Conservation (phyloP, 2,329 filamentous ascomycete species). For the Colletotrichum godetiae region DNA sequence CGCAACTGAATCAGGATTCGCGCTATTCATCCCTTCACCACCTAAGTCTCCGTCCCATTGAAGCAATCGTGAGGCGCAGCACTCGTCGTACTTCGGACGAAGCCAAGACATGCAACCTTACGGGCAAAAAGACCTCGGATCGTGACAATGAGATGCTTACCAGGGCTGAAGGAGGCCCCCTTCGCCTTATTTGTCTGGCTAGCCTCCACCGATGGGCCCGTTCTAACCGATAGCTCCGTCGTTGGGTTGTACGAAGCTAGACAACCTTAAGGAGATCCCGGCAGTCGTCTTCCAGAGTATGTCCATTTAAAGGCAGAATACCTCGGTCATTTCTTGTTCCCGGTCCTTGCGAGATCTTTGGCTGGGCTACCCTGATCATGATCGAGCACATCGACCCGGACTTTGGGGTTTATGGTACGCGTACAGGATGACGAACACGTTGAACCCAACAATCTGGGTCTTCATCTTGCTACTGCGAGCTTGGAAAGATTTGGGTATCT, state of each 20-base stretch:
- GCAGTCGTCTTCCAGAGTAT: neutral
- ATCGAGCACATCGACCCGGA: neutral
- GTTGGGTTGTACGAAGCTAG: neutral
- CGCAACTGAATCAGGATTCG: neutral
- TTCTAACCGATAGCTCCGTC: neutral
- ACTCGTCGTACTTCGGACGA: slow-evolving; percentile 4
- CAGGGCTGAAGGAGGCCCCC: neutral
- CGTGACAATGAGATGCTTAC: neutral
- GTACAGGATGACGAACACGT: neutral
- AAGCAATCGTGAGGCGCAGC: neutral
- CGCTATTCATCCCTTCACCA: neutral
- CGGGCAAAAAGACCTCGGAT: neutral
- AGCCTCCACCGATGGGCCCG: neutral
- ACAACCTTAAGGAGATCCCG: neutral
- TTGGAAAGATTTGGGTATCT: neutral
- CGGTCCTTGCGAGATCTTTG: neutral
- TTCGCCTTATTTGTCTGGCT: neutral
- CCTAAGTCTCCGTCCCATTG: neutral
- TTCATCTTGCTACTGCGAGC: neutral
- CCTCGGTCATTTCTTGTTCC: neutral
- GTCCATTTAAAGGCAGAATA: neutral
- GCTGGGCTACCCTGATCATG: neutral
- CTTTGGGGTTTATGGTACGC: neutral
- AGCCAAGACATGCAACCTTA: neutral
- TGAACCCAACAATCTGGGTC: neutral